Evolutionary conservation across 2,329 filamentous ascomycete species (phyloP).

Genomic region (Alternaria sp.): DNA sequence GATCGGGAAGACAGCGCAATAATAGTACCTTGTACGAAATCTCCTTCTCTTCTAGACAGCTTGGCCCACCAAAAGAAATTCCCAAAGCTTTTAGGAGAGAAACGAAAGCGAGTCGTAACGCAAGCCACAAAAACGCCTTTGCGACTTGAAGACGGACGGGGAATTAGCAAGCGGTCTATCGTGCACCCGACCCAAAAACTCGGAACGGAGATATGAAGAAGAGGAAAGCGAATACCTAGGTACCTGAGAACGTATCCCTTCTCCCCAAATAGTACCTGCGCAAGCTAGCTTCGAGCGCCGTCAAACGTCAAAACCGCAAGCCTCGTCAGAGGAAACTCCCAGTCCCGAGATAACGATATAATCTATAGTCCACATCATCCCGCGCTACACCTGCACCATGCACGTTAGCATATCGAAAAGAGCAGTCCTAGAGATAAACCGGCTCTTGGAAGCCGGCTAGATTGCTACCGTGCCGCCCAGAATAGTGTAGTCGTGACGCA

Average conservation of each 20-base stretch:
- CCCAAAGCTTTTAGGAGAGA: not conserved
- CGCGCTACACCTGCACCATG: slow-evolving; percentile 12
- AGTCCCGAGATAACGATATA: not conserved
- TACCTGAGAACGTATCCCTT: not conserved
- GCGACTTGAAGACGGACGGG: not conserved
- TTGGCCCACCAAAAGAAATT: not conserved
- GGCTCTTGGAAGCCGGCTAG: slow-evolving; percentile 5
- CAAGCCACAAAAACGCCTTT: slow-evolving; percentile 7
- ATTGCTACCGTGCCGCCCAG: not conserved
- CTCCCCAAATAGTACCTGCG: not conserved
- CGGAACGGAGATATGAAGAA: not conserved
- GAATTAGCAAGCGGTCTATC: not conserved
- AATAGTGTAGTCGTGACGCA: slow-evolving; percentile 8
- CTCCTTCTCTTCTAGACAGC: not conserved
- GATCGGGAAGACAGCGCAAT: not conserved
- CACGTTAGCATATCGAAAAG: slow-evolving; percentile 12
- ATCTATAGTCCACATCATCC: not conserved
- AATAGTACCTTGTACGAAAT: not conserved
- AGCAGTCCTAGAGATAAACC: not conserved
- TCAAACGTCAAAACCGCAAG: not conserved
- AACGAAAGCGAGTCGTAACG: slow-evolving; percentile 1
- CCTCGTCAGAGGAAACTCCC: not conserved
- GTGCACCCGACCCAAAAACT: not conserved
- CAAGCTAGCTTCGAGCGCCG: not conserved
- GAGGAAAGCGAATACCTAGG: not conserved